phyloP scores from a whole-genome alignment of 2,329 filamentous ascomycete genomes.

The Neobulgaria alba region DNA sequence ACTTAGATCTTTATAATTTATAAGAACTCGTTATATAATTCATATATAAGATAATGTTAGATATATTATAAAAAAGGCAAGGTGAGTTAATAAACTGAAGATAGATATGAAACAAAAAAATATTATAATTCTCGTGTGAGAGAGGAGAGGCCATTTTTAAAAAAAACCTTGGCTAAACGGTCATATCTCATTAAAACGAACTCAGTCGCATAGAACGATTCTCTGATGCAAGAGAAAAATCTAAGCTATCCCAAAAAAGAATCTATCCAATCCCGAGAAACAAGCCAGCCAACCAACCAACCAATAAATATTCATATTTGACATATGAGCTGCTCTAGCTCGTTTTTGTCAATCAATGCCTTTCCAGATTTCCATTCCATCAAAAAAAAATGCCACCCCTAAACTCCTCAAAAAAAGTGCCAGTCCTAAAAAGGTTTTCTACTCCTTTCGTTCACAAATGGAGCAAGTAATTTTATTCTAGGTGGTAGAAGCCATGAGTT shows the following conservation, averaged over 20 bases:
- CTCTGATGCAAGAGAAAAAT: not conserved
- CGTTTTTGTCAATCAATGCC: not conserved
- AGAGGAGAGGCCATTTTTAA: too few species aligned
- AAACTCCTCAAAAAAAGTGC: too few species aligned
- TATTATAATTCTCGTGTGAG: too few species aligned
- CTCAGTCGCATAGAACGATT: not conserved
- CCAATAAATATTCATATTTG: not conserved
- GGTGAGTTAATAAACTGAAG: too few species aligned
- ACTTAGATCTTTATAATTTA: too few species aligned
- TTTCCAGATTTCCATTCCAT: not conserved
- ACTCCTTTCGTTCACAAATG: not conserved
- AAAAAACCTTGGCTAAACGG: too few species aligned
- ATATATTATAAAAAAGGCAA: too few species aligned
- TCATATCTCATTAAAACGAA: not conserved
- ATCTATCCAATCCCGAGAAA: not conserved
- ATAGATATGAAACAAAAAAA: too few species aligned
- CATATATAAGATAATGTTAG: too few species aligned
- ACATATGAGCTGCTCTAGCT: not conserved
- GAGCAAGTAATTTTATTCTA: not conserved
- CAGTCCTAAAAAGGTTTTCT: not conserved
- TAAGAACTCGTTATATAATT: too few species aligned
- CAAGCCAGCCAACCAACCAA: too few species aligned
- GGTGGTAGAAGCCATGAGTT: constrained; percentile 12
- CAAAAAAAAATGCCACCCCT: not conserved
- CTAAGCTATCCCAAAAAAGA: too few species aligned